Conservation (phyloP, 1,139 yeast species). For the Candida frijolesensis region DNA sequence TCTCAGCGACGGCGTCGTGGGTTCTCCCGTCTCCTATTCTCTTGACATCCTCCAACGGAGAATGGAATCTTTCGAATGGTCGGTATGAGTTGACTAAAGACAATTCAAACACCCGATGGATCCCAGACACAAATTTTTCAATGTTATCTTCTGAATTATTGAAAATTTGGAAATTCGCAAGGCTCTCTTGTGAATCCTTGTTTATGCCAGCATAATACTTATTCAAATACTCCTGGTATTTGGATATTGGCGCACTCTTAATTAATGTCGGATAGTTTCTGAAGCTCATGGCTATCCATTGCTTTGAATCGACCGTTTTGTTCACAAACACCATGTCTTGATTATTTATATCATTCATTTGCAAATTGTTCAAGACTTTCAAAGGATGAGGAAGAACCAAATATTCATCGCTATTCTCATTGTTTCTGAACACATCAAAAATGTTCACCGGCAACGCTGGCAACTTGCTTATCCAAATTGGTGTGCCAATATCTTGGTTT, state of each 20-base stretch:
- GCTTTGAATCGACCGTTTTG: constrained; percentile 56
- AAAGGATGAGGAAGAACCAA: constrained; percentile 70
- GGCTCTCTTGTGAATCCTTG: constrained; percentile 11
- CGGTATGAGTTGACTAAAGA: constrained; percentile 37
- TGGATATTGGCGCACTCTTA: constrained; percentile 72
- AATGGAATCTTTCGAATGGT: constrained; percentile 36
- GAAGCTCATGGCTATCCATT: constrained; percentile 90
- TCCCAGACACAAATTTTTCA: constrained; percentile 50
- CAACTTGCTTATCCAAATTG: constrained; percentile 75
- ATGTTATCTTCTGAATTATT: constrained; percentile 20
- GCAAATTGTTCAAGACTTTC: constrained; percentile 41
- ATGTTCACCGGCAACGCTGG: constrained; percentile 72
- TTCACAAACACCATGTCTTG: constrained; percentile 60
- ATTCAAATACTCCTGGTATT: constrained; percentile 47
- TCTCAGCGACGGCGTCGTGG: neutral
- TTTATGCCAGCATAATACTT: constrained; percentile 15
- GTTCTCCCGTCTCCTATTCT: constrained; percentile 30
- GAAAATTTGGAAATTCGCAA: constrained; percentile 23
- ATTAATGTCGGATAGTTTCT: constrained; percentile 77
- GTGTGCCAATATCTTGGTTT: constrained; percentile 64
- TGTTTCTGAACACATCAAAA: constrained; percentile 63
- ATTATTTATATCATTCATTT: constrained; percentile 32
- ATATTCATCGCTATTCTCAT: constrained; percentile 28
- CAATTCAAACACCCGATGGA: constrained; percentile 46
- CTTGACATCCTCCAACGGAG: constrained; percentile 17